Conservation (phyloP, 2,329 filamentous ascomycete species). For the Hymenoscyphus occultus region DNA sequence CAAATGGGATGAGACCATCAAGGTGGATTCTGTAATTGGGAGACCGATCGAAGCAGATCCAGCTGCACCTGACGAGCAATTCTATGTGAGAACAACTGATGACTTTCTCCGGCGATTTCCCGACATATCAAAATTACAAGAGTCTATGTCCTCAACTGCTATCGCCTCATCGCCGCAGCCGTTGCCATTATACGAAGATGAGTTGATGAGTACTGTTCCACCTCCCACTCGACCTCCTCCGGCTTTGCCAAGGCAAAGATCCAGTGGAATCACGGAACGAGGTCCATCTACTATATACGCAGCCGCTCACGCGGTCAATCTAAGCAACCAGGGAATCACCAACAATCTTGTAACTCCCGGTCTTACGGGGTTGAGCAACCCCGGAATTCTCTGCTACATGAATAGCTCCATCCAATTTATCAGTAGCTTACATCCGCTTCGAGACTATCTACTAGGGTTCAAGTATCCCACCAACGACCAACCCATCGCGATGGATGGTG, state of each 20-base stretch:
- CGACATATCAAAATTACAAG: slow-evolving; percentile 59
- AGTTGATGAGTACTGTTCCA: slow-evolving; percentile 33
- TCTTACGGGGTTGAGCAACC: slow-evolving; percentile 75
- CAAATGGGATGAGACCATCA: slow-evolving; percentile 74
- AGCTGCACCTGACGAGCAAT: slow-evolving; percentile 45
- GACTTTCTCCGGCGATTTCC: slow-evolving; percentile 84
- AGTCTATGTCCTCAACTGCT: slow-evolving; percentile 53
- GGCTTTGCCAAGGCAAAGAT: slow-evolving; percentile 61
- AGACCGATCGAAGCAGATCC: slow-evolving; percentile 41
- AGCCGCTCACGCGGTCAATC: slow-evolving; percentile 41
- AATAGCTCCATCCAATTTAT: slow-evolving; percentile 87
- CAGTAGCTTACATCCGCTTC: slow-evolving; percentile 68
- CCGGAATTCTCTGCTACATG: slow-evolving; percentile 83
- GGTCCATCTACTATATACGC: slow-evolving; percentile 25
- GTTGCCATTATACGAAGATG: slow-evolving; percentile 28
- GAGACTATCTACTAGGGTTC: slow-evolving; percentile 61
- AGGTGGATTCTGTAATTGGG: slow-evolving; percentile 53
- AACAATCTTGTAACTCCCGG: slow-evolving; percentile 49
- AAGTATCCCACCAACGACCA: slow-evolving; percentile 56
- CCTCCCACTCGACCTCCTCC: slow-evolving; percentile 47
- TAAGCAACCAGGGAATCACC: slow-evolving; percentile 33
- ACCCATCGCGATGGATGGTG: slow-evolving; percentile 62
- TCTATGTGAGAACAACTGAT: slow-evolving; percentile 69
- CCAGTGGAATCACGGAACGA: slow-evolving; percentile 74
- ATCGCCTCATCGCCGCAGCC: slow-evolving; percentile 10